Evolutionary conservation across 306 rosid species (phyloP).

Genomic region (Gleditsia sinensis): DNA sequence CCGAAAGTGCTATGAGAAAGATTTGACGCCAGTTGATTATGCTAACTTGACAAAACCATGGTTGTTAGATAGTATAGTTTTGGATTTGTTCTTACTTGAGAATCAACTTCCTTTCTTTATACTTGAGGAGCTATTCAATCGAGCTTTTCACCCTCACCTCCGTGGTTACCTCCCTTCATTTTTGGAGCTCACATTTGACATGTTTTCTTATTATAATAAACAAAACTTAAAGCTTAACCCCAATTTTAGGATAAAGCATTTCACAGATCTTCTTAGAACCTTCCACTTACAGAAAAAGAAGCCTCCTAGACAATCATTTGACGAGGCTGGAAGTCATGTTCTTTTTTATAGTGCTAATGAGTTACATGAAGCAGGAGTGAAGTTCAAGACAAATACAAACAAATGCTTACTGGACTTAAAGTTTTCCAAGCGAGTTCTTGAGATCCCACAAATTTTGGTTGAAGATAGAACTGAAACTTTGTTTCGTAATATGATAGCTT

Average conservation of each 20-base stretch:
- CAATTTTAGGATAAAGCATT: neutral
- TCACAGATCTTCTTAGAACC: neutral
- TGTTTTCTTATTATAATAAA: neutral
- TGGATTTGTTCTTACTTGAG: slow-evolving; percentile 20
- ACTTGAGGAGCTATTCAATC: neutral
- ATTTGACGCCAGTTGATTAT: neutral
- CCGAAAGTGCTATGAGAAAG: neutral
- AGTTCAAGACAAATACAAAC: neutral
- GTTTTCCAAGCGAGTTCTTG: neutral
- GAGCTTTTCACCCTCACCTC: neutral
- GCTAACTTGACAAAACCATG: neutral
- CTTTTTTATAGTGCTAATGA: neutral
- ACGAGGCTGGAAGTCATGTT: neutral
- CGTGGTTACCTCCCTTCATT: neutral
- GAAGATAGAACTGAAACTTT: neutral
- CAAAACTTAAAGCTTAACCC: neutral
- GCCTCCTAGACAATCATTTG: neutral
- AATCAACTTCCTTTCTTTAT: neutral
- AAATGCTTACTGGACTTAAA: neutral
- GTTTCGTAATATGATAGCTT: neutral
- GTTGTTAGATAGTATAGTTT: neutral
- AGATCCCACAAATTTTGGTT: neutral
- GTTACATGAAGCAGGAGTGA: neutral
- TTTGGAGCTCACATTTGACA: neutral
- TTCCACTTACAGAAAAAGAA: neutral